These are phyloP conservation scores for Aciculosporium take DNA, from an alignment of 2,329 filamentous ascomycete species.

Conservation along the genomic window DNA sequence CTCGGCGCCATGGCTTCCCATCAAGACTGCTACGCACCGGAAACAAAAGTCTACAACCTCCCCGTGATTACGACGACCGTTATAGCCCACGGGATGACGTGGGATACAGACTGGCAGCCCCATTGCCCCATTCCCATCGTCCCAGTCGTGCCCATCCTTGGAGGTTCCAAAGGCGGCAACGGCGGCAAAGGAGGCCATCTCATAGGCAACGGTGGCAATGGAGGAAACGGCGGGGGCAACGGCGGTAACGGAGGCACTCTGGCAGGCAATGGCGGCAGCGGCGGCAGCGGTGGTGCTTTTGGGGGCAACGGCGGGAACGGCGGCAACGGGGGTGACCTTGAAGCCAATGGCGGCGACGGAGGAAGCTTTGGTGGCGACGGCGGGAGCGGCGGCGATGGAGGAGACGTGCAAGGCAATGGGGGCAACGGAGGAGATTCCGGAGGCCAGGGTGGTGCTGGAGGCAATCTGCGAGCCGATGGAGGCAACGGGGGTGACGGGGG, in stretches of 20 bases:
- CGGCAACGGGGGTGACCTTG: not conserved
- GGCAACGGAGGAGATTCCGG: no score
- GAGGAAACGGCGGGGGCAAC: not conserved
- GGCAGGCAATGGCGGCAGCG: not conserved
- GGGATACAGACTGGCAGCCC: not conserved
- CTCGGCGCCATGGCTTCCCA: not conserved
- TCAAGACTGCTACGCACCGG: not conserved
- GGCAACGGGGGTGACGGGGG: no score
- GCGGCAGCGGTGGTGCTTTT: not conserved
- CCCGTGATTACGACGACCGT: constrained; percentile 3
- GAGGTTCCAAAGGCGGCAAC: not conserved
- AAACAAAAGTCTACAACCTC: constrained; percentile 1
- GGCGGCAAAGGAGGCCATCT: not conserved
- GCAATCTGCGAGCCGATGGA: no score
- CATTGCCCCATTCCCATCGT: not conserved
- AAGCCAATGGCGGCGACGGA: not conserved
- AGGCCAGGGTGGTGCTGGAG: no score
- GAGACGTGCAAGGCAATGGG: not conserved
- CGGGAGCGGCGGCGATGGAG: not conserved
- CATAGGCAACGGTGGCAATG: not conserved
- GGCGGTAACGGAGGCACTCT: not conserved
- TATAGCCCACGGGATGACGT: not conserved
- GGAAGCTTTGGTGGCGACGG: not conserved
- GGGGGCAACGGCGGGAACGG: not conserved
- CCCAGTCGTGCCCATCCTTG: no score